Evolutionary conservation across 495 filamentous ascomycete species (phyloP), one percentile per base, ranked within the genome.

Genomic region (Aspergillus cristatus): DNA sequence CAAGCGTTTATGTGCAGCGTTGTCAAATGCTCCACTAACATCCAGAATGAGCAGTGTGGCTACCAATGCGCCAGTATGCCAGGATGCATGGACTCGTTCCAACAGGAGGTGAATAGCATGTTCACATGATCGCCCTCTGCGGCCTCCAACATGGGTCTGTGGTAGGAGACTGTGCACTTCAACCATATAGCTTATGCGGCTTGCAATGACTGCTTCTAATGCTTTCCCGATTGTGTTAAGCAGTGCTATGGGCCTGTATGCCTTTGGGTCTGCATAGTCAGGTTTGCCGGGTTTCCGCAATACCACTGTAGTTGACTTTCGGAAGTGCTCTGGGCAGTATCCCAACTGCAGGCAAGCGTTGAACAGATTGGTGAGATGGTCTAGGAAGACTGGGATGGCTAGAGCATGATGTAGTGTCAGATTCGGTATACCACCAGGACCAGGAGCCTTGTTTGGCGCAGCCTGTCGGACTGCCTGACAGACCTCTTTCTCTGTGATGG

Each of bases 11-110:
- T 44, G 25, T 7, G 52, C 54, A 1, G 58, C 52, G 6, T 50
- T 43, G 22, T 59, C 53, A 28, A 59, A 59, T 20, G 50, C 55
- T 0, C 53, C 48, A 35, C 54, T 59, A 3, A 54, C 47, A 29
- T 59, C 43, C 22, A 59, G 55, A 14, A 39, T 35, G 1, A 59
- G 14, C 2, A 56, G 41, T 0, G 37, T 53, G 0, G 53, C 37
- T 3, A 56, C 44, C 22, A 37, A 43, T 2, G 26, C 18, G 45
- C 28, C n/a, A n/a, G n/a, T 29, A 3, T 41, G 35, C 47, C 40
- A 58, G n/a, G 52, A 52, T 38, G 28, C 37, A 40, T 56, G 40
- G 22, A 54, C 51, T 3, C 48, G 40, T 15, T 48, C 54, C 0
- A 35, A 18, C 0, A 60, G 46, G 2, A 54, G 41, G 8, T 52